Evolutionary conservation across 1,284 basidiomycete species (phyloP).

Genomic region (Pseudozyma sp.): DNA sequence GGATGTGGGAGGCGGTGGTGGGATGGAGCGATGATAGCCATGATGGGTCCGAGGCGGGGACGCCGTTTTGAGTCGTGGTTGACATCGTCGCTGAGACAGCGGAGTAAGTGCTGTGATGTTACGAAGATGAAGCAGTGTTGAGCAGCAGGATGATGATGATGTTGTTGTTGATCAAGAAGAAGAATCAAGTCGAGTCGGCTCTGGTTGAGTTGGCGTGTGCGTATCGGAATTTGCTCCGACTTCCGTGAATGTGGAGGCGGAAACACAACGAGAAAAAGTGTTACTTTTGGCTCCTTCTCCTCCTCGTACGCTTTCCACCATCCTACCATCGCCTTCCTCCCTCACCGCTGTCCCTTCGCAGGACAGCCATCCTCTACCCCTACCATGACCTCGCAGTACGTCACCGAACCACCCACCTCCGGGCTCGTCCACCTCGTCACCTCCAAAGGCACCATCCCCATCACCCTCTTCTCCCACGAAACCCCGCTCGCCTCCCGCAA

Average conservation of each 20-base stretch:
- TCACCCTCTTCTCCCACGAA: slow-evolving; percentile 97
- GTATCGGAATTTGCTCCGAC: slow-evolving; percentile 8
- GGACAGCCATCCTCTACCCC: too few relatives aligned
- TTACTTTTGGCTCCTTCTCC: slow-evolving; percentile 1
- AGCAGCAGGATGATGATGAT: too few relatives aligned
- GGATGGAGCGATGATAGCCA: slow-evolving; percentile 23
- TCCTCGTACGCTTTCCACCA: neutral
- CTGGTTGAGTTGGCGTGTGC: neutral
- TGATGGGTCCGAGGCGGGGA: neutral
- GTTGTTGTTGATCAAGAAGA: too few relatives aligned
- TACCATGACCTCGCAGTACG: slow-evolving; percentile 51
- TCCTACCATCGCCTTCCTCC: neutral
- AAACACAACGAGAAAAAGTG: neutral
- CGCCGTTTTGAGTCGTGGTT: neutral
- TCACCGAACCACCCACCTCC: slow-evolving; percentile 74
- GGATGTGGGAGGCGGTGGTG: slow-evolving; percentile 20
- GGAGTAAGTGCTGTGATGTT: too few relatives aligned
- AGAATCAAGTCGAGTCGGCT: too few relatives aligned
- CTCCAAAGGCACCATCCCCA: slow-evolving; percentile 74
- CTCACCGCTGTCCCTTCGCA: neutral
- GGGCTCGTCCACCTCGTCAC: slow-evolving; percentile 90
- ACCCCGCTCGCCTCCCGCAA: slow-evolving; percentile 92
- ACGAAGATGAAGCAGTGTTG: too few relatives aligned
- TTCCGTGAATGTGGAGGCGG: slow-evolving; percentile 17
- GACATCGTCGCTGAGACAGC: neutral